Evolutionary conservation across 2,329 filamentous ascomycete genomes (phyloP).

Genomic region (Ascochyta koolunga): DNA sequence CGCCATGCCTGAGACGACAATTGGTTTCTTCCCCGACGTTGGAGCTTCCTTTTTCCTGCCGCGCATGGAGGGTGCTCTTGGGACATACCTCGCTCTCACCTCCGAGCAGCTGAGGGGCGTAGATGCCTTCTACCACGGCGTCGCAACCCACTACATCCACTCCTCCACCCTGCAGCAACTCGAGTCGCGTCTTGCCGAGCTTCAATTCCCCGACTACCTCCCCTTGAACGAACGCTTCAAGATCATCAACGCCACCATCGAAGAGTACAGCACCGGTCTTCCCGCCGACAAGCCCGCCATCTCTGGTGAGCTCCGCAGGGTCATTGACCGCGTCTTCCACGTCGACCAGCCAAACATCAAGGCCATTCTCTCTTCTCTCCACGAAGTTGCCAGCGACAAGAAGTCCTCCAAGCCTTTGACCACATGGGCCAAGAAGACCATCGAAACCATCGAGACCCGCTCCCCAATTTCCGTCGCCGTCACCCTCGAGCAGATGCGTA

Average conservation of each 20-base stretch:
- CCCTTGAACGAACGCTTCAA: slow-evolving; percentile 65
- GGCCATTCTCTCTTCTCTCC: slow-evolving; percentile 73
- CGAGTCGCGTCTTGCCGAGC: slow-evolving; percentile 83
- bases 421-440: slow-evolving; percentile 79
- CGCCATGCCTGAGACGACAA: slow-evolving; percentile 98
- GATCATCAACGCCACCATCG: slow-evolving; percentile 84
- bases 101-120: slow-evolving; percentile 81
- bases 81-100: slow-evolving; percentile 92
- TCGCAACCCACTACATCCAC: slow-evolving; percentile 96
- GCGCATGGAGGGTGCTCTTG: slow-evolving; percentile 81
- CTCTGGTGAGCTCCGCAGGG: slow-evolving; percentile 72
- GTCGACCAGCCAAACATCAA: slow-evolving; percentile 64
- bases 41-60: slow-evolving; percentile 96
- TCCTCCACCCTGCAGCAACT: slow-evolving; percentile 82
- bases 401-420: slow-evolving; percentile 54
- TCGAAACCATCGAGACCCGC: slow-evolving; percentile 74
- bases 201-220: slow-evolving; percentile 83
- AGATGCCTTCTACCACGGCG: slow-evolving; percentile 86
- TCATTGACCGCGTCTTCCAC: slow-evolving; percentile 74
- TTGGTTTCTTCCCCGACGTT: slow-evolving; percentile 98
- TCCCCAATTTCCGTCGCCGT: slow-evolving; percentile 90
- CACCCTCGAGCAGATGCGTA: slow-evolving; percentile 79
- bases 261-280: slow-evolving; percentile 87
- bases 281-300: slow-evolving; percentile 64
- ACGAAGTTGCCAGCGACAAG: slow-evolving; percentile 50